phyloP scores from a whole-genome alignment of 306 rosid species.

The Cucurbita maxima region DNA sequence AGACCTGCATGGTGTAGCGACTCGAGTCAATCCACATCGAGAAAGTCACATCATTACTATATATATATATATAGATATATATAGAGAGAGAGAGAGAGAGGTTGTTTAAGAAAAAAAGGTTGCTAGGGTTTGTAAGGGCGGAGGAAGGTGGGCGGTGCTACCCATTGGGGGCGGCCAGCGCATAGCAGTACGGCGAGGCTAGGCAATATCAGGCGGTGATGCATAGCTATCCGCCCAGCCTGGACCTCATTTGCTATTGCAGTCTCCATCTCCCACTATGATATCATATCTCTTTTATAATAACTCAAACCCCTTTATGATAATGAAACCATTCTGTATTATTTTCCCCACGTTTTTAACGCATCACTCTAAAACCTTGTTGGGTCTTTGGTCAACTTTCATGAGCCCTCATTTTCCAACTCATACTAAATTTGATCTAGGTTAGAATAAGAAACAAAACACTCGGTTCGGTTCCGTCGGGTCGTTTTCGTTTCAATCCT shows the following conservation, averaged over 20 bases:
- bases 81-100: no score
- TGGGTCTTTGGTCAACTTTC: not conserved
- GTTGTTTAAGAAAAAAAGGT: not conserved
- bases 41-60: no score
- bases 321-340: no score
- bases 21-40: no score
- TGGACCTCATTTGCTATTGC: not conserved
- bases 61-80: no score
- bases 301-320: no score
- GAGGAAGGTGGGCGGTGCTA: not conserved
- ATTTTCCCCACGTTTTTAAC: not conserved
- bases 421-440: not conserved
- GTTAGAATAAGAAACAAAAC: not conserved
- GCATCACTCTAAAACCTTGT: not conserved
- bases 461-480: no score
- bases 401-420: not conserved
- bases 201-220: not conserved
- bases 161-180: not conserved
- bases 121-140: not conserved
- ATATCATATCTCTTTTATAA: no score
- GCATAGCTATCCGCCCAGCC: not conserved
- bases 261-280: not conserved
- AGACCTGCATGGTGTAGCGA: no score
- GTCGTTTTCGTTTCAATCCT: no score
- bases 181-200: not conserved